Percentiles rank a stretch among this genome's conserved stretches.
phyloP scores from a whole-genome alignment of 164 flowering plant species.

The Sedum album region DNA sequence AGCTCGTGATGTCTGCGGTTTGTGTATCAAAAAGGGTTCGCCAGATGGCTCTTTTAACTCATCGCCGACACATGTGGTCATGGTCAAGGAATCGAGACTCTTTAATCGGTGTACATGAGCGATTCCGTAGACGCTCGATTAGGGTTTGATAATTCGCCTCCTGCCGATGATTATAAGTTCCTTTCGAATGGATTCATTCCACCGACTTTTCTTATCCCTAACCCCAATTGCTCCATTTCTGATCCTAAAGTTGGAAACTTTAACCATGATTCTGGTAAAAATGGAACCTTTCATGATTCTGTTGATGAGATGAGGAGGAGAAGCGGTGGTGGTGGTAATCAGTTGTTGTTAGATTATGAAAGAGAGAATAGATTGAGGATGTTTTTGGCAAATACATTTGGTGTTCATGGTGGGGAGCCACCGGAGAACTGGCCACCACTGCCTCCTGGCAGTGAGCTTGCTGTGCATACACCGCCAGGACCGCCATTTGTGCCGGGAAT shows the following conservation, averaged over 20 bases:
- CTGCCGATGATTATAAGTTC: not conserved
- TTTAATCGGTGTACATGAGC: not conserved
- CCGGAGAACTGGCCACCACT: slow-evolving; percentile 54
- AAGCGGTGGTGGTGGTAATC: not conserved
- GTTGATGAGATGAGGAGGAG: not conserved
- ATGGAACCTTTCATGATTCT: not conserved
- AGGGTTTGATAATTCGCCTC: slow-evolving; percentile 2
- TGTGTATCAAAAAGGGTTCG: slow-evolving; percentile 1
- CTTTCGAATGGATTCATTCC: not conserved
- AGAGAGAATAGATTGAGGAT: slow-evolving; percentile 28
- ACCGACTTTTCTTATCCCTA: not conserved
- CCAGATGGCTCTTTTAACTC: not conserved
- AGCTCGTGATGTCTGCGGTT: slow-evolving; percentile 5
- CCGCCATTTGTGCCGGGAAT: slow-evolving; percentile 81
- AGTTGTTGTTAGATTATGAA: not conserved
- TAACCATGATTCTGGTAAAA: not conserved
- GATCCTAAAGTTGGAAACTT: not conserved
- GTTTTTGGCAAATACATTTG: slow-evolving; percentile 64
- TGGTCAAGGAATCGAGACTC: slow-evolving; percentile 4
- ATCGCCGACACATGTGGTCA: not conserved
- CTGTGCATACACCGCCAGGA: slow-evolving; percentile 74
- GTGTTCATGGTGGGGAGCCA: slow-evolving; percentile 48
- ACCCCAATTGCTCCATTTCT: not conserved
- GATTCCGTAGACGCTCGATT: not conserved
- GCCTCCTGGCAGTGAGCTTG: slow-evolving; percentile 48